A percentile compares a stretch with the other conserved stretches of the same genome.
Evolutionary conservation across 805 yeast genomes (phyloP).

Genomic region (Yarrowia alimentaria): DNA sequence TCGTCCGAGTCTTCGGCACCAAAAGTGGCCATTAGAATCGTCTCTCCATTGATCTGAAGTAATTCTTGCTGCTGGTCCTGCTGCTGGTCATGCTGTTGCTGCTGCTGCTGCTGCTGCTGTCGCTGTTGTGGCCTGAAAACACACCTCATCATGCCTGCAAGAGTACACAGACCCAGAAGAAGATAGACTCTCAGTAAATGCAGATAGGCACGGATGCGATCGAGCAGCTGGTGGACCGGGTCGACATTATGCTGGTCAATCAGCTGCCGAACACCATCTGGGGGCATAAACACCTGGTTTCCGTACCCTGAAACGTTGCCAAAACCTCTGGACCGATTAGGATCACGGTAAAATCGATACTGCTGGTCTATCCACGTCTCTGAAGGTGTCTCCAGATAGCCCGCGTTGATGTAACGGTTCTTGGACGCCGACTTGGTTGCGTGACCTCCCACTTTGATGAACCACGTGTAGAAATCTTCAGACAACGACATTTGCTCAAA

Average conservation of each 20-base stretch:
- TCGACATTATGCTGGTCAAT: slow-evolving; percentile 21
- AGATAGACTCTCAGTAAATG: slow-evolving; percentile 3
- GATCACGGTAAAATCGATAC: not conserved
- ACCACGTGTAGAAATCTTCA: slow-evolving; percentile 11
- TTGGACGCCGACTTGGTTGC: slow-evolving; percentile 15
- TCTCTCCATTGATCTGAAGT: too few relatives aligned
- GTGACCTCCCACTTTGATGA: too few relatives aligned
- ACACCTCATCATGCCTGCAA: not conserved
- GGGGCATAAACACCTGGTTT: slow-evolving; percentile 22
- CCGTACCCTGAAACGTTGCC: slow-evolving; percentile 6
- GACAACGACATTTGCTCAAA: slow-evolving; percentile 14
- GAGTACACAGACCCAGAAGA: not conserved
- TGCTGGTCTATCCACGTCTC: slow-evolving; percentile 23
- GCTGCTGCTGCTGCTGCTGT: too few relatives aligned
- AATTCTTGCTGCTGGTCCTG: too few relatives aligned
- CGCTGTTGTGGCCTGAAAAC: not conserved
- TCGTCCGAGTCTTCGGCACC: slow-evolving; percentile 10
- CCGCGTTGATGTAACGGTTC: slow-evolving; percentile 21
- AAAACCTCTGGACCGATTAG: not conserved
- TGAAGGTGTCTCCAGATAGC: slow-evolving; percentile 9
- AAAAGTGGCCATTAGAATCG: slow-evolving; percentile 13
- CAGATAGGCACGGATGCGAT: not conserved
- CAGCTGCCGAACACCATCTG: slow-evolving; percentile 7
- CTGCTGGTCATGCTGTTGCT: too few relatives aligned
- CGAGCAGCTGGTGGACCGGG: slow-evolving; percentile 5